Base-by-base conservation (phyloP, 129 eudicot genomes). In the Dittrichia graveolens region DNA sequence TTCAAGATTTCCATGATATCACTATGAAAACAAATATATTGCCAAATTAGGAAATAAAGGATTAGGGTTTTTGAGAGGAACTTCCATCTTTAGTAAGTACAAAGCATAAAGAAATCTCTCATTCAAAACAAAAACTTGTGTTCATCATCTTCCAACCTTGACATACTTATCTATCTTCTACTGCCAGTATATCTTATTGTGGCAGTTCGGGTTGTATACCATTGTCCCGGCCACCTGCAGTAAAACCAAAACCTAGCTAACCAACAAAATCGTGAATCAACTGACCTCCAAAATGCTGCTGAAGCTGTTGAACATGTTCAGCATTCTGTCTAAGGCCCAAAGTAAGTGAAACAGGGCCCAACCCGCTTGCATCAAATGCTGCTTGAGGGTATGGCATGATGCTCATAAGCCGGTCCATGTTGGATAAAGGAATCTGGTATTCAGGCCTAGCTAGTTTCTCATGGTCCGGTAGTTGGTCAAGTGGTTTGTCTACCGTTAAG, bases 181-280 rank as follows among this genome's bases (percentile, higher is more conserved):
- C 54, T 4, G 38, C 57, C 59, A 2, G 19, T 61, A 41, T 42
- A 53, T 42, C 73, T 78, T 62, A 71, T 71, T 71, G 52, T n/a
- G 64, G 31, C 31, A 2, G 31, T 24, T 61, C 57, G 16, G 16
- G 47, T 38, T 38, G 56, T 8, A 71, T 68, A 5, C 42, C 35
- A 3, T 65, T 9, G 44, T 46, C 48, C 54, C 67, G 13, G n/a
- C 55, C 6, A 65, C 2, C 31, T 4, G 12, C 69, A 49, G 55
- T 67, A 11, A 14, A 66, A 62, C 67, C 44, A 78, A 58, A 54
- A 75, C 16, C 81, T 78, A 75, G 13, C 81, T 78, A 90, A 54
- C 95, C 95, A n/a, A 82, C 90, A 85, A 87, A 91, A 79, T 91
- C 95, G 74, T 82, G 87, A 67, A 91, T 83, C 76, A 91, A 77